Conservation (phyloP, 2,329 filamentous ascomycete species). For the Aureobasidium sp. region DNA sequence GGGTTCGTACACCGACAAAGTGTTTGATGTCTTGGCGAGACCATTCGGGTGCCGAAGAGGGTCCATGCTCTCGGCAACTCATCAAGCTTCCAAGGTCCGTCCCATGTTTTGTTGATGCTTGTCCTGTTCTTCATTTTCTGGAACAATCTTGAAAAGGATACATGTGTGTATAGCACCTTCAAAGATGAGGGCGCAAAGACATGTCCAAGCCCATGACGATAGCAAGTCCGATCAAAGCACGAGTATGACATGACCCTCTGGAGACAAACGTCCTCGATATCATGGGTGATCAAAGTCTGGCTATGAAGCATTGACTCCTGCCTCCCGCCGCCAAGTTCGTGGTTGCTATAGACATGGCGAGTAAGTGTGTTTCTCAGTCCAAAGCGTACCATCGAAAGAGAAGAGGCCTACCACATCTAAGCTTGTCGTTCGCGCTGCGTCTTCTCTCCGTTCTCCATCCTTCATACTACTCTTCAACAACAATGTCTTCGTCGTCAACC, state of each 20-base stretch:
- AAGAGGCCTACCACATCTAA: background rate
- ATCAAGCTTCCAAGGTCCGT: background rate
- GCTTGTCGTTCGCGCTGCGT: background rate
- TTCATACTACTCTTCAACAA: background rate
- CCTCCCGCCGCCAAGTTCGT: constrained; percentile 6
- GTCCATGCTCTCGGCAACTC: background rate
- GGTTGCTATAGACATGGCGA: constrained; percentile 13
- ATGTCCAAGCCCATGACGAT: background rate
- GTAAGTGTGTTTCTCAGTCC: constrained; percentile 2
- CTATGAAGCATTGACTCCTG: constrained; percentile 8
- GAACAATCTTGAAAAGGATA: background rate
- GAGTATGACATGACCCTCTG: background rate
- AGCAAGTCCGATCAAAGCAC: background rate
- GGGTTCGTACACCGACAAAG: background rate
- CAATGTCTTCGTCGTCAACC: background rate
- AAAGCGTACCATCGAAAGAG: background rate
- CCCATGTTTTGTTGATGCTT: constrained; percentile 2
- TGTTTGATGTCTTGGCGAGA: background rate
- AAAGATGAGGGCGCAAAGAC: background rate
- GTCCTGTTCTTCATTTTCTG: background rate
- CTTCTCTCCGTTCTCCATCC: background rate
- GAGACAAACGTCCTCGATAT: background rate
- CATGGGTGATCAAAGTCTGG: background rate
- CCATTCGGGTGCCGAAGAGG: background rate
- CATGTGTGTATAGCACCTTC: background rate